Percentiles rank a stretch among this genome's conserved stretches.
These are phyloP conservation scores for Lathyrus aphaca DNA, from an alignment of 306 rosid genomes.

Conservation along the genomic window DNA sequence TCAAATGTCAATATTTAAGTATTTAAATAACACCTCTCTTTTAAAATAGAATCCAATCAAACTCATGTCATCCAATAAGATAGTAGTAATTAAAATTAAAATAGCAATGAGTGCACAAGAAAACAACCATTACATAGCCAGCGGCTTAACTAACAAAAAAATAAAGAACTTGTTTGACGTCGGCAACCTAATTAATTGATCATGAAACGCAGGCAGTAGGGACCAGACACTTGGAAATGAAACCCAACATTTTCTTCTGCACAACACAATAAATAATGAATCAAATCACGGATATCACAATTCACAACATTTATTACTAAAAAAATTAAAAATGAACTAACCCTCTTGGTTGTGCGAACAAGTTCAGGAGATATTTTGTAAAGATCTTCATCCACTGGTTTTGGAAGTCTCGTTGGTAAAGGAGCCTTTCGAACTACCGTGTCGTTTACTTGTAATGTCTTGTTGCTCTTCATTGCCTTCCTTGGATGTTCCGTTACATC, in stretches of 20 bases:
- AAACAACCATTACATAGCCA: constrained; percentile 5
- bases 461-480: no score
- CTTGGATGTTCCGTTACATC: constrained; percentile 43
- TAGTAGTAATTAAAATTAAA: no score
- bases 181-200: not conserved
- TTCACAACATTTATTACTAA: not conserved
- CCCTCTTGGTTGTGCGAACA: constrained; percentile 69
- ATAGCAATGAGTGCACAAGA: not conserved
- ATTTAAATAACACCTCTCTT: no score
- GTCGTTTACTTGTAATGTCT: no score
- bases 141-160: not conserved
- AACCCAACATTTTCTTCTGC: constrained; percentile 77
- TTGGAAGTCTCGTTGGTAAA: constrained; percentile 21
- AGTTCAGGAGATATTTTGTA: constrained; percentile 88
- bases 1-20: no score
- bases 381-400: constrained; percentile 90
- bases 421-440: no score
- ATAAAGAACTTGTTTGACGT: not conserved
- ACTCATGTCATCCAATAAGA: no score
- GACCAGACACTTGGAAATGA: constrained; percentile 77
- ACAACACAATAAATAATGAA: constrained; percentile 12
- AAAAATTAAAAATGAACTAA: not conserved
- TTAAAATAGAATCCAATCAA: no score
- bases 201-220: constrained; percentile 82
- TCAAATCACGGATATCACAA: not conserved